Evolutionary conservation across 257 asterid genomes (phyloP).

Genomic region (Anisodus tanguticus): DNA sequence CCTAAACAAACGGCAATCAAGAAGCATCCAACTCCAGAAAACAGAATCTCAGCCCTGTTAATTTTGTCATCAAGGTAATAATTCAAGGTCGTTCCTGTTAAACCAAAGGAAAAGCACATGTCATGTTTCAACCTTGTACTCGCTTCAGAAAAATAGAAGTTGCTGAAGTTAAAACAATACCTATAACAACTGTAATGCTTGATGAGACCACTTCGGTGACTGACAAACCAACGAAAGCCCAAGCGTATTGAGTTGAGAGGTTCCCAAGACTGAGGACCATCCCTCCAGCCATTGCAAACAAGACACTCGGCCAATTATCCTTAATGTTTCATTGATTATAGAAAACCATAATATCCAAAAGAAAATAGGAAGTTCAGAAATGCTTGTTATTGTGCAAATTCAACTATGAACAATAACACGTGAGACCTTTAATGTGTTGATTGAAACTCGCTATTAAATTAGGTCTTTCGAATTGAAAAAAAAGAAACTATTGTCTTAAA

Average conservation of each 20-base stretch:
- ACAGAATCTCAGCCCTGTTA: slow-evolving; percentile 90
- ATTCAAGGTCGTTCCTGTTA: slow-evolving; percentile 82
- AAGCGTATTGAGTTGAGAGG: slow-evolving; percentile 90
- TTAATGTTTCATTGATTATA: slow-evolving; percentile 35
- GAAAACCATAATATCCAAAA: background rate
- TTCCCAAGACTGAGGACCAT: slow-evolving; percentile 86
- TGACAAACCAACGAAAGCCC: slow-evolving; percentile 92
- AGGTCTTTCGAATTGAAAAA: background rate
- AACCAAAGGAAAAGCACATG: background rate
- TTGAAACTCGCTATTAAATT: background rate
- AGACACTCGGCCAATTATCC: slow-evolving; percentile 82
- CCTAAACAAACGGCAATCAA: slow-evolving; percentile 90
- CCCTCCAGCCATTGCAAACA: slow-evolving; percentile 95
- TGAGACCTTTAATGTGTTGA: background rate
- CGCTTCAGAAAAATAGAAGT: background rate
- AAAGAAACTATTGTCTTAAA: background rate
- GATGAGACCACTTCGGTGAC: slow-evolving; percentile 87
- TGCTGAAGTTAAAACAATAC: slow-evolving; percentile 46
- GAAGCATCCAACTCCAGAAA: slow-evolving; percentile 92
- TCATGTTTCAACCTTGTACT: slow-evolving; percentile 23
- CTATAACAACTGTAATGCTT: slow-evolving; percentile 91
- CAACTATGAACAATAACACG: background rate
- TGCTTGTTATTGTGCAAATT: background rate
- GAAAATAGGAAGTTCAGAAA: background rate
- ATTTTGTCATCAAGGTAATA: slow-evolving; percentile 85